Percentiles rank a stretch among this genome's conserved stretches.
These are phyloP conservation scores for Golubevia sp. DNA, from an alignment of 1,284 basidiomycete species.

Conservation along the genomic window DNA sequence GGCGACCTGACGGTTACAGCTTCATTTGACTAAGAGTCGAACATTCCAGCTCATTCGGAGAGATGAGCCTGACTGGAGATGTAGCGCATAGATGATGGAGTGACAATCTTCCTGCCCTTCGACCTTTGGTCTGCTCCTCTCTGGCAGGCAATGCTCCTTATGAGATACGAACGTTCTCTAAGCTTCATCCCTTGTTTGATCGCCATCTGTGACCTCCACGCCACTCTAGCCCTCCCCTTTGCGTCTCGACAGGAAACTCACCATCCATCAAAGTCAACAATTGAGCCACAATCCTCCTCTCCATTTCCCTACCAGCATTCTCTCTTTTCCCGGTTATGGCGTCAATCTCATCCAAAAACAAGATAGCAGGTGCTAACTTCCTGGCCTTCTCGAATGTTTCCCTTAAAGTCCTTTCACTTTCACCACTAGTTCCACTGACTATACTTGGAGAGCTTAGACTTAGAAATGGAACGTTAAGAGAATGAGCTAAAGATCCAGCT, in stretches of 20 bases:
- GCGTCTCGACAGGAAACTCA: no score
- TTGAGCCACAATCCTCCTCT: constrained; percentile 93
- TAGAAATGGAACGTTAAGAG: constrained; percentile 76
- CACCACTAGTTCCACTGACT: constrained; percentile 96
- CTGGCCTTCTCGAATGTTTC: constrained; percentile 80
- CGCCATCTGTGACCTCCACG: no score
- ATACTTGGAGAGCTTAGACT: constrained; percentile 90
- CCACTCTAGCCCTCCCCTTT: no score
- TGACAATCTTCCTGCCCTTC: no score
- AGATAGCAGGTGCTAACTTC: constrained; percentile 50
- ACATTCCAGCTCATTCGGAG: no score
- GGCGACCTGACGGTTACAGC: no score
- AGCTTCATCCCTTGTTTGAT: no score
- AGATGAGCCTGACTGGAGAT: neutral
- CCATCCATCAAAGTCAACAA: constrained; percentile 97
- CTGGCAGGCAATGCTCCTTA: no score
- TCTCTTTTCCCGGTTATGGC: constrained; percentile 97
- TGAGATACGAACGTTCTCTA: no score
- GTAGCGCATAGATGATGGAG: neutral
- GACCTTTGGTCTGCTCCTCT: no score
- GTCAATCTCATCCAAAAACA: constrained; percentile 82
- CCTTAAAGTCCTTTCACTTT: constrained; percentile 91
- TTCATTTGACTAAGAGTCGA: no score
- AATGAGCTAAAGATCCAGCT: constrained; percentile 24
- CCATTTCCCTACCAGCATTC: constrained; percentile 91